phyloP scores from a whole-genome alignment of 495 filamentous ascomycete species.

The Penicillium pancosmium region DNA sequence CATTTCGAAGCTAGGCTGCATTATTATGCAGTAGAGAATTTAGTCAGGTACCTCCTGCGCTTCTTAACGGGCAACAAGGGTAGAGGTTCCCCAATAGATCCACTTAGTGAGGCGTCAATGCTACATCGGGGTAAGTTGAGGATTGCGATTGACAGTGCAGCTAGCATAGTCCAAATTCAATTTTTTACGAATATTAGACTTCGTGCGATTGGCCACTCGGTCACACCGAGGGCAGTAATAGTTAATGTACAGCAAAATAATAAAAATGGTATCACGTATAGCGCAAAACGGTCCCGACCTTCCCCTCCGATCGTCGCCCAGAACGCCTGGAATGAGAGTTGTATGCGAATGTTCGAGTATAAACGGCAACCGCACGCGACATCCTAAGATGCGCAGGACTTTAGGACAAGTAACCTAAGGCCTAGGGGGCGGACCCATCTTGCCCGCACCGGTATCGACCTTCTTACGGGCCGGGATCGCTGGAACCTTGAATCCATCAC shows the following conservation, averaged over 20 bases:
- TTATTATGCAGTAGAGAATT: neutral
- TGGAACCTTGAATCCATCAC: slow-evolving; percentile 55
- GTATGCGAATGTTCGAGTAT: slow-evolving; percentile 16
- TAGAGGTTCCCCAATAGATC: no score
- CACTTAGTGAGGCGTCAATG: neutral
- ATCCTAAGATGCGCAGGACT: neutral
- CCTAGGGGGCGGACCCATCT: slow-evolving; percentile 46
- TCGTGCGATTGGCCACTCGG: slow-evolving; percentile 1
- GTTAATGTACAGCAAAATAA: neutral
- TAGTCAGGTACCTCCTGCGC: neutral
- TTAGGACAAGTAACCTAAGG: slow-evolving; percentile 22
- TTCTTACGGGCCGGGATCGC: slow-evolving; percentile 48
- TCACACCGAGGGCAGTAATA: neutral
- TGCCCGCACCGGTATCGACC: slow-evolving; percentile 46
- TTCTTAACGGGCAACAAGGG: no score
- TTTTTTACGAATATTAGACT: neutral
- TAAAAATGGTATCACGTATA: slow-evolving; percentile 4
- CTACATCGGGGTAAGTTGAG: neutral
- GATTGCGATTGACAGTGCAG: neutral
- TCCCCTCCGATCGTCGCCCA: neutral
- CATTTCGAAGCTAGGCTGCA: neutral
- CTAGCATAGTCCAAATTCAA: neutral
- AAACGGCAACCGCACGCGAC: slow-evolving; percentile 14
- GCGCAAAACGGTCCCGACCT: slow-evolving; percentile 1
- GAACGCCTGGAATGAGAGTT: slow-evolving; percentile 4